These are phyloP conservation scores for Cerrena zonata DNA, from an alignment of 1,284 basidiomycete species.

Conservation along the genomic window DNA sequence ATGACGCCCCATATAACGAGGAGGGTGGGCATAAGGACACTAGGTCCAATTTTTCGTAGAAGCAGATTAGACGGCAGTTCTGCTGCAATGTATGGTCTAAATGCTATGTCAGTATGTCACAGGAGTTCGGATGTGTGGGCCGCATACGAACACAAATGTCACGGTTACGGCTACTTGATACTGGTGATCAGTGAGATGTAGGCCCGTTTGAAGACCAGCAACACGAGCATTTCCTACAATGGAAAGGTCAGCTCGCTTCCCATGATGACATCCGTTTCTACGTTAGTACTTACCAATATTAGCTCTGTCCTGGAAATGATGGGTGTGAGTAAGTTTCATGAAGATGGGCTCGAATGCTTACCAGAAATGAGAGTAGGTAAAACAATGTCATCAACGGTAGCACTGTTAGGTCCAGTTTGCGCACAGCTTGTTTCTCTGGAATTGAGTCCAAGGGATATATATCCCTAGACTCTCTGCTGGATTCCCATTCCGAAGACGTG, in stretches of 20 bases:
- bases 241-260: too few species aligned
- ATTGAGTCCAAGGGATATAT: neutral
- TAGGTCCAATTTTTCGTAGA: neutral
- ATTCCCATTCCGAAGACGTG: neutral
- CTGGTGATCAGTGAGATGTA: neutral
- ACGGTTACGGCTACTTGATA: neutral
- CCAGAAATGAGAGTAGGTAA: neutral
- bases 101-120: neutral
- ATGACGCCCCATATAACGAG: neutral
- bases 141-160: neutral
- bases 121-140: neutral
- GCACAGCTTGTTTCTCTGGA: neutral
- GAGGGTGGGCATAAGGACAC: neutral
- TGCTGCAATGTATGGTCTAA: neutral
- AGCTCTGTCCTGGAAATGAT: neutral
- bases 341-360: too few species aligned
- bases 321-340: too few species aligned
- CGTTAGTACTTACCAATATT: neutral
- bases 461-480: too few species aligned
- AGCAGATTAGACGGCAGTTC: neutral
- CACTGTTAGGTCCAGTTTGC: neutral
- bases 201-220: neutral
- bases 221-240: neutral
- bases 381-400: neutral
- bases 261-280: too few species aligned